phyloP scores from a whole-genome alignment of 2,329 filamentous ascomycete genomes.

The Pyricularia sp. region DNA sequence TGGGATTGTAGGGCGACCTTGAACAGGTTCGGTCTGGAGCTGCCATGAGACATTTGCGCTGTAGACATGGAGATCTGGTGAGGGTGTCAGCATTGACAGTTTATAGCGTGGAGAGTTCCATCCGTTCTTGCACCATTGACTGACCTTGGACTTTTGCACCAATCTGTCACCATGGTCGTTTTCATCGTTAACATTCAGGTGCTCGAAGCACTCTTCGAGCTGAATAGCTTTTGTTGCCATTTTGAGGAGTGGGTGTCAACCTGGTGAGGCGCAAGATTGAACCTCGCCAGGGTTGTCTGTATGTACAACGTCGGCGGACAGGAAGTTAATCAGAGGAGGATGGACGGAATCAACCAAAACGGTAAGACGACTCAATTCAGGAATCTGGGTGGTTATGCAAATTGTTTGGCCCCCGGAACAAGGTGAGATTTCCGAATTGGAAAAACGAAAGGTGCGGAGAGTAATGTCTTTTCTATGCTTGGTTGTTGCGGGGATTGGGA shows the following conservation, averaged over 20 bases:
- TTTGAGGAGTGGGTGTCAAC: background rate
- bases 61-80: constrained; percentile 27
- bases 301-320: background rate
- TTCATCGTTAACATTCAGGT: constrained; percentile 79
- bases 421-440: background rate
- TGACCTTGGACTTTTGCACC: constrained; percentile 69
- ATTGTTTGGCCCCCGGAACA: background rate
- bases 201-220: constrained; percentile 80
- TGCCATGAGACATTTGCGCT: constrained; percentile 23
- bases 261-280: background rate
- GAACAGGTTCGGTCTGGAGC: constrained; percentile 57
- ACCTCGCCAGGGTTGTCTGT: background rate
- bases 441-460: background rate
- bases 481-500: background rate
- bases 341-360: background rate
- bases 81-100: background rate
- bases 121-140: background rate
- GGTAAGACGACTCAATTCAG: background rate
- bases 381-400: background rate
- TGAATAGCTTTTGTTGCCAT: constrained; percentile 55
- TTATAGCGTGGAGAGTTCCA: constrained; percentile 5
- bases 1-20: constrained; percentile 76
- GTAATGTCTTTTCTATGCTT: background rate
- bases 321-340: background rate
- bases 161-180: constrained; percentile 50